A percentile compares a stretch with the other conserved stretches of the same genome.
Evolutionary conservation across 2,329 filamentous ascomycete genomes (phyloP).

Genomic region (Aspergillus sp.): DNA sequence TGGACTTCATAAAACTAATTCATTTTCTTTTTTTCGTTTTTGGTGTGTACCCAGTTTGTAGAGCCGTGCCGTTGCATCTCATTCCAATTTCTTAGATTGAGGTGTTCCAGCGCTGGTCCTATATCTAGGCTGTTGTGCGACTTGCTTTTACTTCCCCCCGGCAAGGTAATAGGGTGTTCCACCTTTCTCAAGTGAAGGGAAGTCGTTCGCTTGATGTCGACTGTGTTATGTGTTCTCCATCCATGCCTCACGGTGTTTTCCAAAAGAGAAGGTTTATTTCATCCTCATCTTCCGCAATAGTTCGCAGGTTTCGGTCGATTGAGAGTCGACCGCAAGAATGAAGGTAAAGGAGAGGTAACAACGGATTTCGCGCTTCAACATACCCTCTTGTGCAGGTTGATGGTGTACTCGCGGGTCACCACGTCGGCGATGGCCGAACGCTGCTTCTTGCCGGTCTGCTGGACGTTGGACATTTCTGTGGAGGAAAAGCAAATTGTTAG

Average conservation of each 20-base stretch:
- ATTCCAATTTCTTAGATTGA: conserved; percentile 12
- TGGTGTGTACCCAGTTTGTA: background rate
- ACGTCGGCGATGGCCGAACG: conserved; percentile 98
- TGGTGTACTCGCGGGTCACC: conserved; percentile 99
- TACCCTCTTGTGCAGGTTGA: conserved; percentile 99
- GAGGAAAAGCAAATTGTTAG: conserved; percentile 16
- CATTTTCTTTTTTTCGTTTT: conserved; percentile 34
- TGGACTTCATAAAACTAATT: conserved; percentile 73
- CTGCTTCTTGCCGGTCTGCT: conserved; percentile 70
- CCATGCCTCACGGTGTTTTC: conserved; percentile 25
- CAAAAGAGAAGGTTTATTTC: conserved; percentile 12
- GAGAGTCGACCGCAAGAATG: conserved; percentile 11
- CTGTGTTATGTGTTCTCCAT: conserved; percentile 31
- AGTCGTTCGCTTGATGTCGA: conserved; percentile 1
- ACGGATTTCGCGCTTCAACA: conserved; percentile 46
- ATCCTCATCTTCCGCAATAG: conserved; percentile 12
- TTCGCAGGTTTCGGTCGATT: conserved; percentile 16
- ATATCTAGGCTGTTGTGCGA: background rate
- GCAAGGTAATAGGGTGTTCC: background rate
- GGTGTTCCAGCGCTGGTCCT: background rate
- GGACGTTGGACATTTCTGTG: conserved; percentile 64
- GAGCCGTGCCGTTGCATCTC: background rate
- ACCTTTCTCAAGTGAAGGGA: conserved; percentile 3
- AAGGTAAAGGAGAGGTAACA: conserved; percentile 6
- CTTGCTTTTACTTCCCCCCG: conserved; percentile 3